Evolutionary conservation across 768 basidiomycete genomes (phyloP).

Genomic region (Sarcodon aspratus): DNA sequence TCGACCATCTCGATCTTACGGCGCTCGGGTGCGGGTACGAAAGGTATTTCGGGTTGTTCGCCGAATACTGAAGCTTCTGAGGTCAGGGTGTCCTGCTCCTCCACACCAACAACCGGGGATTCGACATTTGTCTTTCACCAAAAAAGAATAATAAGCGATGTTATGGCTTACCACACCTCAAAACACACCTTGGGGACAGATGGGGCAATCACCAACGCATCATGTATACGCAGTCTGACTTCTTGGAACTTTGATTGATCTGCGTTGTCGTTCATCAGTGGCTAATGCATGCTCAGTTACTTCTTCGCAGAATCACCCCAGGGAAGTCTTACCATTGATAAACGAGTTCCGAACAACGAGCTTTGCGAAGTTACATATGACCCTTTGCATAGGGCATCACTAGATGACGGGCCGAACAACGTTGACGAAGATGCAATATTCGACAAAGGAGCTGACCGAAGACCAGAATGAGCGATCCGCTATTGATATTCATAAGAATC

Average conservation of each 20-base stretch:
- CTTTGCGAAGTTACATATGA: constrained; percentile 18
- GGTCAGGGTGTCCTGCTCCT: too few species aligned
- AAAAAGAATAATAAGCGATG: not conserved
- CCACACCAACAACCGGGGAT: too few species aligned
- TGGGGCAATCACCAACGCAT: constrained; percentile 50
- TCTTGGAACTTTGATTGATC: constrained; percentile 30
- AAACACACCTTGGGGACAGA: constrained; percentile 30
- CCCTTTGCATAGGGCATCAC: not conserved
- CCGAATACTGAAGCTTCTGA: constrained; percentile 6
- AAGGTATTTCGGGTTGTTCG: constrained; percentile 64
- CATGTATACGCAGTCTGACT: constrained; percentile 56
- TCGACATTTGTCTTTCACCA: too few species aligned
- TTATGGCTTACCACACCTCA: not conserved
- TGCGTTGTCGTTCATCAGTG: not conserved
- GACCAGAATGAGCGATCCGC: too few species aligned
- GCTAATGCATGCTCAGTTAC: not conserved
- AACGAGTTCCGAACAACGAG: constrained; percentile 26
- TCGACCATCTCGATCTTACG: constrained; percentile 23
- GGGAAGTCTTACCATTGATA: not conserved
- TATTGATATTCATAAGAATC: too few species aligned
- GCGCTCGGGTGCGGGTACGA: constrained; percentile 59
- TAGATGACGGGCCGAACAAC: not conserved
- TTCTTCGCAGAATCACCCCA: not conserved
- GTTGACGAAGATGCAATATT: not conserved
- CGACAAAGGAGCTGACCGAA: too few species aligned